phyloP scores from a whole-genome alignment of 2,329 filamentous ascomycete genomes.

The Colletotrichum sp. region DNA sequence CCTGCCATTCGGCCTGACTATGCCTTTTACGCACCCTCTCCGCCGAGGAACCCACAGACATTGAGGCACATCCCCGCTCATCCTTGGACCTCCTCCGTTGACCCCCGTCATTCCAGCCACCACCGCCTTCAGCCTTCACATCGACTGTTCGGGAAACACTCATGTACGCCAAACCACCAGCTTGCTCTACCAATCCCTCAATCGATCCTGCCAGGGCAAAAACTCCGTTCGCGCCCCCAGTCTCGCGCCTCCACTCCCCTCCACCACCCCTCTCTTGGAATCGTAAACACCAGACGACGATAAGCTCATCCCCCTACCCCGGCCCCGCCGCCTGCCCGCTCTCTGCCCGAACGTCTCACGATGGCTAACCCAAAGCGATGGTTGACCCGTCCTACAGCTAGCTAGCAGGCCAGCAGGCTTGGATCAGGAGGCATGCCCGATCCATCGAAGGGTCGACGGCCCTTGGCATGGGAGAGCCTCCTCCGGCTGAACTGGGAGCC shows the following conservation, averaged over 20 bases:
- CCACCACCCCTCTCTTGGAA: conserved; percentile 7
- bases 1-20: background rate
- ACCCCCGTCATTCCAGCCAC: conserved; percentile 1
- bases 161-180: background rate
- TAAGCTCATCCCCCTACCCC: conserved; percentile 18
- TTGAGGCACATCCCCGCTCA: background rate
- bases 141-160: background rate
- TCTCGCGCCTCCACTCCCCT: conserved; percentile 1
- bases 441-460: background rate
- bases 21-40: conserved; percentile 5
- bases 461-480: background rate
- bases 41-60: background rate
- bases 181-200: background rate
- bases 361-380: conserved; percentile 11
- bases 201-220: background rate
- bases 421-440: background rate
- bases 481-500: background rate
- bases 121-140: background rate
- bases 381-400: background rate
- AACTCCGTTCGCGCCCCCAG: conserved; percentile 9
- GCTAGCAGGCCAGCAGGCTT: background rate
- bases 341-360: conserved; percentile 13
- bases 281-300: conserved; percentile 20
- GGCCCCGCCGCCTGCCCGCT: conserved; percentile 9
- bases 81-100: background rate